Evolutionary conservation across 192 early-diverging fungal genomes (phyloP), one percentile per base, ranked within the genome.

Genomic region (Coemansia sp.): DNA sequence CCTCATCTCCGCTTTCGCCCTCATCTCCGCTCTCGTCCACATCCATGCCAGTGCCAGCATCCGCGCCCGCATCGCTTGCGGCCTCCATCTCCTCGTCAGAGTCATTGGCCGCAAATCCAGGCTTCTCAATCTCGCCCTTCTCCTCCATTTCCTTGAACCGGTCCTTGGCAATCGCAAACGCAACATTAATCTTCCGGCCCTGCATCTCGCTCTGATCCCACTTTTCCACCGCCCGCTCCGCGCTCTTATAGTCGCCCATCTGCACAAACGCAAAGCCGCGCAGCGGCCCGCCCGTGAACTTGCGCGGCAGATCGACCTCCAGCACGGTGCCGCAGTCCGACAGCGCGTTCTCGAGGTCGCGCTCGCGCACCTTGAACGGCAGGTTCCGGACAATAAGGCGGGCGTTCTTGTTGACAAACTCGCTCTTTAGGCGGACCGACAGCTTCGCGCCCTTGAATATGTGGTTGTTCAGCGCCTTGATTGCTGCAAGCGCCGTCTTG

Each of bases 241-340:
- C 91, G 28, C 92, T 88, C 23, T 80, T 78, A 29, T 84, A 58
- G n/a, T 80, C 86, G 56, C 79, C 83, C 72, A 90, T 90, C 63
- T 95, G 90, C 30, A 98, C 85, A 77, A 97, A 97, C 14, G 86
- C 95, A 84, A 96, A 95, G 4, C 95, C 95, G 29, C 84, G 77
- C 18, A 91, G 65, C 27, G 89, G 91, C 25, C 92, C 91, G 32
- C 87, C 85, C 3, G 76, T 83, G 28, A 69, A 86, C 56, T 89
- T 91, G 61, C 84, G 83, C 2, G 94, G 93, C 46, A 96, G 65
- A 29, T 82, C 83, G 31, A 91, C 79, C 16, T 88, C 83, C 21
- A 83, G 80, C 7, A 95, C 84, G 8, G 74, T 87, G 18, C 93
- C 93, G 60, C 81, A 80, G 6, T 82, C 69, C 23, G 73, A 73